Evolutionary conservation across 441 rosid genomes (phyloP).

Genomic region (Euphorbia schlechtendalii): DNA sequence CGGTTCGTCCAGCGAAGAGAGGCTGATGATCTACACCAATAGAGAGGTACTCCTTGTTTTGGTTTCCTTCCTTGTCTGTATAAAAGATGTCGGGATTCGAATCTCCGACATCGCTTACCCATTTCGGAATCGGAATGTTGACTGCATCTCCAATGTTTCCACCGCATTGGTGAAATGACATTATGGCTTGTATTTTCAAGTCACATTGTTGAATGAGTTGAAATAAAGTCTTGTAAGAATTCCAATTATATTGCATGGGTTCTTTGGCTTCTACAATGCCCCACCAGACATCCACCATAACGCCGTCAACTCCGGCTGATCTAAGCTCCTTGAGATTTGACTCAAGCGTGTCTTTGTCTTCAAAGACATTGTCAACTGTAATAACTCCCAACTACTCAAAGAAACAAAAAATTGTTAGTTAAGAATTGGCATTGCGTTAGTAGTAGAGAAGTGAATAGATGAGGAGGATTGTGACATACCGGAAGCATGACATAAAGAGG

Average conservation of each 20-base stretch:
- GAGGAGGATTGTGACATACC: constrained; percentile 31
- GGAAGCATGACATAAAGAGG: constrained; percentile 81
- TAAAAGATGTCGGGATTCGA: constrained; percentile 56
- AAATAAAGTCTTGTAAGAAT: constrained; percentile 59
- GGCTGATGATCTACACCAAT: constrained; percentile 57
- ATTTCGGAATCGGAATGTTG: constrained; percentile 58
- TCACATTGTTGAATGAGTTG: constrained; percentile 37
- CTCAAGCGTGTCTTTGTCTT: constrained; percentile 30
- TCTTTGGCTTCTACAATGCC: constrained; percentile 58
- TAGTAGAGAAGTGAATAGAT: background rate
- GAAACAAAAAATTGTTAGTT: background rate
- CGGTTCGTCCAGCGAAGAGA: constrained; percentile 54
- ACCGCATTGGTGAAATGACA: constrained; percentile 84
- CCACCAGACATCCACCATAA: constrained; percentile 86
- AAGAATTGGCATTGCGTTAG: background rate
- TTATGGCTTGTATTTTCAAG: constrained; percentile 61
- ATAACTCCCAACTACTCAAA: constrained; percentile 50
- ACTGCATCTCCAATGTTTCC: constrained; percentile 74
- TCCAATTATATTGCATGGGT: constrained; percentile 57
- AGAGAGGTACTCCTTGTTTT: constrained; percentile 54
- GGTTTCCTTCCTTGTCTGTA: constrained; percentile 46
- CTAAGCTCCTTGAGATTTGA: constrained; percentile 53
- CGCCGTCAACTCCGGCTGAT: constrained; percentile 60
- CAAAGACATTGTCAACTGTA: constrained; percentile 40
- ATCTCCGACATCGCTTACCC: constrained; percentile 54